Evolutionary conservation across 768 basidiomycete species (phyloP).

Genomic region (Tephrocybe sp.): DNA sequence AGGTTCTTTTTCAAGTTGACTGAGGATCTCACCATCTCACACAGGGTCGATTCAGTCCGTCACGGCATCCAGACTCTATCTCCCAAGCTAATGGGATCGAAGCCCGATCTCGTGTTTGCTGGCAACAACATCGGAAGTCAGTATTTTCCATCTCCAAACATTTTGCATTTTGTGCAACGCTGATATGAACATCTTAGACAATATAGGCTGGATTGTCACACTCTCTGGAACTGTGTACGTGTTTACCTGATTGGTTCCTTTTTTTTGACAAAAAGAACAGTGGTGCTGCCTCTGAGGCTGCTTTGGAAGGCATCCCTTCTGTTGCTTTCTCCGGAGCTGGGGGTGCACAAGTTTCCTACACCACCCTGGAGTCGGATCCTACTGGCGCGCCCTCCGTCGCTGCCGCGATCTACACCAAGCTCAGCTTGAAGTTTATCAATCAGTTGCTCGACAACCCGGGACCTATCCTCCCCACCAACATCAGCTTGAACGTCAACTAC

Average conservation of each 20-base stretch:
- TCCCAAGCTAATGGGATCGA: constrained; percentile 30
- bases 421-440: constrained; percentile 39
- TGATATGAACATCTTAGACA: constrained; percentile 17
- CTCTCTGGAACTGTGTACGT: constrained; percentile 46
- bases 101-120: constrained; percentile 37
- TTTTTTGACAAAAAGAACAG: constrained; percentile 21
- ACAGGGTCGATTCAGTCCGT: constrained; percentile 35
- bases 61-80: constrained; percentile 39
- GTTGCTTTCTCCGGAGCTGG: constrained; percentile 46
- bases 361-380: constrained; percentile 40
- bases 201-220: constrained; percentile 31
- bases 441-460: constrained; percentile 26
- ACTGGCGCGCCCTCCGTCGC: constrained; percentile 33
- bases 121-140: constrained; percentile 35
- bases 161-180: too few relatives aligned
- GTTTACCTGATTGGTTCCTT: not conserved
- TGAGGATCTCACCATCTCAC: not conserved
- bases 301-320: constrained; percentile 48
- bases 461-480: constrained; percentile 40
- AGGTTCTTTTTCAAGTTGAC: too few relatives aligned
- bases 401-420: constrained; percentile 42
- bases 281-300: constrained; percentile 50
- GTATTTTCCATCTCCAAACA: constrained; percentile 4
- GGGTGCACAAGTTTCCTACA: constrained; percentile 47
- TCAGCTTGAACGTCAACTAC: constrained; percentile 53